Percentiles rank a stretch among this genome's conserved stretches.
These are phyloP conservation scores for Phytophthora sp. DNA, from an alignment of 352 stramenopile species.

Conservation along the genomic window DNA sequence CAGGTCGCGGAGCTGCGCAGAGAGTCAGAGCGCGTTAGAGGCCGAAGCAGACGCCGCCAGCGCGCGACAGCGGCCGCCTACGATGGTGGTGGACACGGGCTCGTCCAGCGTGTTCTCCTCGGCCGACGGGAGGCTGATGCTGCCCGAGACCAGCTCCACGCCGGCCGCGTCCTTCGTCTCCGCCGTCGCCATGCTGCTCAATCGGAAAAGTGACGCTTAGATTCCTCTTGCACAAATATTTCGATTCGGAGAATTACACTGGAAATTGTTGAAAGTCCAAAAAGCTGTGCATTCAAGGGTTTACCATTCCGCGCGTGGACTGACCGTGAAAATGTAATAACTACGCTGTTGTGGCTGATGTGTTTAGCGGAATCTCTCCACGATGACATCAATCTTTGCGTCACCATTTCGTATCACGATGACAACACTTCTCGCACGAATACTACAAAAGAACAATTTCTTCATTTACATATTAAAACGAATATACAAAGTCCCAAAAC, in stretches of 20 bases:
- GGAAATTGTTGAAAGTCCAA: too few species aligned
- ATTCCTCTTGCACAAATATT: slow-evolving; percentile 17
- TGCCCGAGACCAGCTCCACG: slow-evolving; percentile 68
- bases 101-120: slow-evolving; percentile 89
- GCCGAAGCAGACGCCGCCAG: neutral
- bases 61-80: slow-evolving; percentile 38
- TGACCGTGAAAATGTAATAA: too few species aligned
- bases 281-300: too few species aligned
- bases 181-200: slow-evolving; percentile 30
- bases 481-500: too few species aligned
- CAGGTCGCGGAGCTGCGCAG: slow-evolving; percentile 82
- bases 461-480: too few species aligned
- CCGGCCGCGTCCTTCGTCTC: slow-evolving; percentile 16
- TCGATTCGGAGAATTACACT: neutral
- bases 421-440: too few species aligned
- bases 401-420: too few species aligned
- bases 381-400: too few species aligned
- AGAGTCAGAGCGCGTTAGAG: neutral
- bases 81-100: slow-evolving; percentile 87
- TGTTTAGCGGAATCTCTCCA: too few species aligned
- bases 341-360: too few species aligned
- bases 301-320: too few species aligned
- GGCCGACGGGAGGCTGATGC: slow-evolving; percentile 77
- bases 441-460: too few species aligned
- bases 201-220: slow-evolving; percentile 13